These are phyloP conservation scores for Leersia perrieri DNA, from an alignment of 176 grass and related monocot genomes.

Conservation along the genomic window DNA sequence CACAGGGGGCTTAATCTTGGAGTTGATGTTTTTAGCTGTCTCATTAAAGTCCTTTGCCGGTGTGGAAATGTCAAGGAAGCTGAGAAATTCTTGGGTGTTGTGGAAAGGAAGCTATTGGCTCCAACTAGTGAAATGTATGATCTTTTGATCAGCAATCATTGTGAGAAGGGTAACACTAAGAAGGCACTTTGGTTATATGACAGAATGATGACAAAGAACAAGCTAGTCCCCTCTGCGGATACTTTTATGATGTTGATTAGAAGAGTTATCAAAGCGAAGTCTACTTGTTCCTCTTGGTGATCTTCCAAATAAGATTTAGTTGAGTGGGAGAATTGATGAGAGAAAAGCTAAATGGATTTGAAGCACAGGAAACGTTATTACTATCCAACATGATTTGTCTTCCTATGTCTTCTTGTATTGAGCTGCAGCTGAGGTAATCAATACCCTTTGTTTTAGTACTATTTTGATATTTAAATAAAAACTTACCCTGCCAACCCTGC, in stretches of 20 bases:
- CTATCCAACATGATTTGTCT: not conserved
- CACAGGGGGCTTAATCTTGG: constrained; percentile 38
- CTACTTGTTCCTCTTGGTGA: not conserved
- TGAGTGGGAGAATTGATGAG: not conserved
- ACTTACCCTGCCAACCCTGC: not conserved
- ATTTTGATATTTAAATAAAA: not conserved
- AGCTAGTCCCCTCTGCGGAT: constrained; percentile 47
- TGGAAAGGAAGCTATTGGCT: constrained; percentile 43
- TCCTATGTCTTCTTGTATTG: not conserved
- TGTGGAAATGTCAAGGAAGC: constrained; percentile 67
- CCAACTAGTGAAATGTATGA: constrained; percentile 43
- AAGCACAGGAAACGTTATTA: not conserved
- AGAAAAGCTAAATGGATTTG: not conserved
- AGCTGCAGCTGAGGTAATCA: not conserved
- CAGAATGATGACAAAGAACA: constrained; percentile 44
- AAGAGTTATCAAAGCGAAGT: constrained; percentile 51
- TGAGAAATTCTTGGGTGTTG: constrained; percentile 55
- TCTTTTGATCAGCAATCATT: constrained; percentile 50
- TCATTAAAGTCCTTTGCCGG: constrained; percentile 57
- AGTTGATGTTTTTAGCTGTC: constrained; percentile 25
- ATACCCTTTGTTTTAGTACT: not conserved
- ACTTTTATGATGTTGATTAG: constrained; percentile 62
- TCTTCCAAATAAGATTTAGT: not conserved
- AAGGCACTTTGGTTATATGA: constrained; percentile 73
- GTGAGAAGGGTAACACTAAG: constrained; percentile 52